These are phyloP conservation scores for Penicillium diatomitis DNA, from an alignment of 495 filamentous ascomycete species.

Conservation along the genomic window DNA sequence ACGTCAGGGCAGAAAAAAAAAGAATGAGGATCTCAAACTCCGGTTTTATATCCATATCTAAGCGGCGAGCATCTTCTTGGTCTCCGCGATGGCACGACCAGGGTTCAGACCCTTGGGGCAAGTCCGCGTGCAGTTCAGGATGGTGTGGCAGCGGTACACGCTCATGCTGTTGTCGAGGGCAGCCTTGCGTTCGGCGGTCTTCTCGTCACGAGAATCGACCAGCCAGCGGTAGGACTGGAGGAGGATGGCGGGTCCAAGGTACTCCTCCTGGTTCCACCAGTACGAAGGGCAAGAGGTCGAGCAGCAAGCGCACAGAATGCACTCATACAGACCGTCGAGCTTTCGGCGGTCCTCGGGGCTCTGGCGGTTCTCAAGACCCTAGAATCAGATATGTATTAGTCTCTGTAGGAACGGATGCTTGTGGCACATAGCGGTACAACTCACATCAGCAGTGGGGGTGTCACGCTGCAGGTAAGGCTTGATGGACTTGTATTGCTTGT, in stretches of 20 bases:
- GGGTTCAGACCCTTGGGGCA: conserved; percentile 99
- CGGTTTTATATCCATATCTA: conserved; percentile 27
- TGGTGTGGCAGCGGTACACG: conserved; percentile 97
- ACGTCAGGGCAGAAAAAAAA: conserved; percentile 20
- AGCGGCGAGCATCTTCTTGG: conserved; percentile 89
- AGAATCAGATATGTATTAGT: not conserved
- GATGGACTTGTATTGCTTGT: conserved; percentile 99
- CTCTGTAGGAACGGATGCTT: no score
- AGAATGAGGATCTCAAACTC: conserved; percentile 17
- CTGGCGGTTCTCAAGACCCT: conserved; percentile 87
- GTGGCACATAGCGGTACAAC: conserved; percentile 13
- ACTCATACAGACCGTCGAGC: conserved; percentile 97
- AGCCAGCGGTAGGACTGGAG: conserved; percentile 97
- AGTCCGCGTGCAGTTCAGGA: conserved; percentile 92
- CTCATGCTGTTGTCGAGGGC: conserved; percentile 97
- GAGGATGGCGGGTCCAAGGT: conserved; percentile 92
- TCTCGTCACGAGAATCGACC: conserved; percentile 85
- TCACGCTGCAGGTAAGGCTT: conserved; percentile 94
- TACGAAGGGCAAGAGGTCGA: conserved; percentile 96
- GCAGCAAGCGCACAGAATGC: conserved; percentile 99
- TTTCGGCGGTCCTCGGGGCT: conserved; percentile 84
- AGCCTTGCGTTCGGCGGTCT: conserved; percentile 73
- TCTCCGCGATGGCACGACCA: conserved; percentile 86
- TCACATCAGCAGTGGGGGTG: conserved; percentile 65
- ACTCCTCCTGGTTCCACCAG: conserved; percentile 99